Evolutionary conservation across 495 filamentous ascomycete genomes (phyloP).

Genomic region (Eremomyces bilateralis): DNA sequence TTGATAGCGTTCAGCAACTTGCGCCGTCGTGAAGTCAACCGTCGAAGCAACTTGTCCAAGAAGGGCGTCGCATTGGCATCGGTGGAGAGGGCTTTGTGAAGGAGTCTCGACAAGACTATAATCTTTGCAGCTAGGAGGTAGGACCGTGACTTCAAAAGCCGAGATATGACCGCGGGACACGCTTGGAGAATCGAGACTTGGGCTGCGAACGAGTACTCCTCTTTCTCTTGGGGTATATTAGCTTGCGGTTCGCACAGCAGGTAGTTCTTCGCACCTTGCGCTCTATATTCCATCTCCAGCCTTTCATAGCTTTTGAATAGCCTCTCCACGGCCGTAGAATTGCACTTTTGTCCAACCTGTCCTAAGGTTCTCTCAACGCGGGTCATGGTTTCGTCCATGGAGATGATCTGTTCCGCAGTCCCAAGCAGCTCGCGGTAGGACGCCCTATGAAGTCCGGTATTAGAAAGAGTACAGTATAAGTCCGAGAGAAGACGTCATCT

Average conservation of each 20-base stretch:
- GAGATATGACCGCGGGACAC: conserved; percentile 30
- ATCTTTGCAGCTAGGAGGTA: conserved; percentile 57
- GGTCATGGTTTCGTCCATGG: conserved; percentile 63
- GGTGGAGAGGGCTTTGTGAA: conserved; percentile 44
- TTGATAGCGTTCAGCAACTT: conserved; percentile 46
- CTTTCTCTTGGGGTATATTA: conserved; percentile 28
- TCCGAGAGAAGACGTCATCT: too few relatives aligned
- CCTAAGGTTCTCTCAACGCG: conserved; percentile 46
- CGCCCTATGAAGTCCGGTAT: too few relatives aligned
- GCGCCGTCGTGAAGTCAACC: conserved; percentile 34
- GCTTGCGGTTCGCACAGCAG: too few relatives aligned
- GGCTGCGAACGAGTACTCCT: conserved; percentile 33
- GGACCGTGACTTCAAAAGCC: conserved; percentile 35
- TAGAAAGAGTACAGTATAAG: too few relatives aligned
- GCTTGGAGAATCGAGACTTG: conserved; percentile 41
- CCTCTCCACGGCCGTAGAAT: conserved; percentile 43
- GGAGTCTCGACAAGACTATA: conserved; percentile 48
- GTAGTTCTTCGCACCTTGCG: too few relatives aligned
- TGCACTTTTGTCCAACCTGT: conserved; percentile 57
- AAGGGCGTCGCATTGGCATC: conserved; percentile 27
- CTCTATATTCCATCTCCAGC: conserved; percentile 24
- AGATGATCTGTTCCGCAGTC: conserved; percentile 78
- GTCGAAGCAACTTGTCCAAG: conserved; percentile 38
- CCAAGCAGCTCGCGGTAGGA: conserved; percentile 83
- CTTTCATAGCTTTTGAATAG: conserved; percentile 40